Evolutionary conservation across 805 yeast species (phyloP).

Genomic region (Teunomyces panamensis): DNA sequence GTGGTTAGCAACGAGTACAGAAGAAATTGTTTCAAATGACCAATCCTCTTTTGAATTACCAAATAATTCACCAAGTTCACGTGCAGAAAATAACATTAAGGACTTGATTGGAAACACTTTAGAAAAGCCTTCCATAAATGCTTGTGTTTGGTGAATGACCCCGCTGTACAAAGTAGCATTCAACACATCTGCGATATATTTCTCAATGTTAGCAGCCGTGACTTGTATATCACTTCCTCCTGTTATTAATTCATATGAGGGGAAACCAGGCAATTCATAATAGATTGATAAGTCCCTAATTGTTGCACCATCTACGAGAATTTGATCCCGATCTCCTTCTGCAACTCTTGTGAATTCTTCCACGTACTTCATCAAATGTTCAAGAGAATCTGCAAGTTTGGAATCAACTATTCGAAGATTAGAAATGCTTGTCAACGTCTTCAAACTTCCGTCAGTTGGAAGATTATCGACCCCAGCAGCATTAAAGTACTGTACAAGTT

Average conservation of each 20-base stretch:
- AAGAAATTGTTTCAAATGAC: slow-evolving; percentile 59
- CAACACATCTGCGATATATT: slow-evolving; percentile 54
- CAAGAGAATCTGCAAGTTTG: slow-evolving; percentile 56
- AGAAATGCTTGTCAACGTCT: slow-evolving; percentile 29
- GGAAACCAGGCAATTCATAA: slow-evolving; percentile 77
- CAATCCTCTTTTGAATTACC: slow-evolving; percentile 89
- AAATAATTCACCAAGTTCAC: slow-evolving; percentile 67
- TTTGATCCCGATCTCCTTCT: slow-evolving; percentile 13
- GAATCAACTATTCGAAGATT: slow-evolving; percentile 53
- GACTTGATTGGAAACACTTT: slow-evolving; percentile 77
- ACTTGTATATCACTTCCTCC: slow-evolving; percentile 55
- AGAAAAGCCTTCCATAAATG: slow-evolving; percentile 79
- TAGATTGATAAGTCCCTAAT: slow-evolving; percentile 57
- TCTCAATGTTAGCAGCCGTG: slow-evolving; percentile 50
- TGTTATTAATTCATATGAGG: slow-evolving; percentile 53
- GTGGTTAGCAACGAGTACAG: slow-evolving; percentile 78
- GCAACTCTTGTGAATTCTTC: slow-evolving; percentile 15
- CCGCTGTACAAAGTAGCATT: slow-evolving; percentile 64
- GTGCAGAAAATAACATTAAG: slow-evolving; percentile 65
- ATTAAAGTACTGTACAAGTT: slow-evolving; percentile 44
- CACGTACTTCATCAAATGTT: slow-evolving; percentile 45
- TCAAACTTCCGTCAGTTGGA: slow-evolving; percentile 10
- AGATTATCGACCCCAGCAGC: slow-evolving; percentile 8
- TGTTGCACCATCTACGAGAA: slow-evolving; percentile 34
- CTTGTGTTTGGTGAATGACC: slow-evolving; percentile 56